These are phyloP conservation scores for Eucalyptus dawsonii DNA, from an alignment of 345 rosid species.

Conservation along the genomic window DNA sequence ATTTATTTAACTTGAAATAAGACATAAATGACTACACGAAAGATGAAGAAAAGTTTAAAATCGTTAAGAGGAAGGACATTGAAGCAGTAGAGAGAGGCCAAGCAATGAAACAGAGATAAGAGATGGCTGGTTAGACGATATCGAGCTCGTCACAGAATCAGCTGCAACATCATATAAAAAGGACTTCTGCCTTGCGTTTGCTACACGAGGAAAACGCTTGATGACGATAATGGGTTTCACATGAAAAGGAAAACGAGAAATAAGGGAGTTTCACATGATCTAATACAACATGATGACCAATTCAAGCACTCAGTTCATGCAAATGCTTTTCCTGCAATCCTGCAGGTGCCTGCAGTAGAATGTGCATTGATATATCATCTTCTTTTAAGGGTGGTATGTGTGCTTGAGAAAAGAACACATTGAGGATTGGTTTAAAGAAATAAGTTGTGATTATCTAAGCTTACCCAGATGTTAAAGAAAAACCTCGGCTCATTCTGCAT, in stretches of 20 bases:
- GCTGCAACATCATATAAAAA: not conserved
- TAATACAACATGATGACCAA: not conserved
- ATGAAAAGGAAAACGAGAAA: not conserved
- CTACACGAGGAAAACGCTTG: not conserved
- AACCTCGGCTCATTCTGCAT: not conserved
- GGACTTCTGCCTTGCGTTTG: not conserved
- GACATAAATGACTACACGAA: not conserved
- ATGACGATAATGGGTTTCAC: not conserved
- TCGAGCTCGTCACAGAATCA: not conserved
- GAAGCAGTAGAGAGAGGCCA: not conserved
- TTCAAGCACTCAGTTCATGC: not conserved
- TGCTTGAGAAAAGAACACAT: not conserved
- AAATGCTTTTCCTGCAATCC: not conserved
- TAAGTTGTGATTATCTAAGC: not conserved
- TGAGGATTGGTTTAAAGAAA: not conserved
- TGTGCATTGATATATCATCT: not conserved
- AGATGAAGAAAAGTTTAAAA: not conserved
- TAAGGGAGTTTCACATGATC: not conserved
- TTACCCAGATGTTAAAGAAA: not conserved
- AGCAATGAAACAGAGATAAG: not conserved
- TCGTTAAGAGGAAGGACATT: not conserved
- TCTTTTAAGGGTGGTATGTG: not conserved
- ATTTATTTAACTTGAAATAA: not conserved
- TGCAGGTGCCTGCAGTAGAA: not conserved
- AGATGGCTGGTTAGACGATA: not conserved